A percentile compares a stretch with the other conserved stretches of the same genome.
These are phyloP conservation scores for Coprinopsis sp. DNA, from an alignment of 768 basidiomycete genomes.

Conservation along the genomic window DNA sequence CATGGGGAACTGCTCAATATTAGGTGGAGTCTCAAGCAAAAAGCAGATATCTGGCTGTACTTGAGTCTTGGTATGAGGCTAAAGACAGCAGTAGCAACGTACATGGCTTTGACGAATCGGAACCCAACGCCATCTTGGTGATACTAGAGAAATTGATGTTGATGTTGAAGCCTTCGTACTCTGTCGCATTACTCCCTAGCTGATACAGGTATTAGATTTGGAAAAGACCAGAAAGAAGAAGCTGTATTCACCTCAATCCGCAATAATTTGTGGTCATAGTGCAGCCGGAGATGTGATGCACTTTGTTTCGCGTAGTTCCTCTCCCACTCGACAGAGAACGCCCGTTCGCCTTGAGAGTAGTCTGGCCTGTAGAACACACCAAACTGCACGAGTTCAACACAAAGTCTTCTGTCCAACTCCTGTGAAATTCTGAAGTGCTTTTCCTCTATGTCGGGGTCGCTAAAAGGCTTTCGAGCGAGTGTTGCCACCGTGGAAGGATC, in stretches of 20 bases:
- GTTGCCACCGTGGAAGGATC: constrained; percentile 27
- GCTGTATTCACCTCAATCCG: constrained; percentile 49
- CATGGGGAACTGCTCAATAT: constrained; percentile 56
- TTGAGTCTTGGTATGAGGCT: neutral
- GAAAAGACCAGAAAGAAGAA: neutral
- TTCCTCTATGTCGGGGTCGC: constrained; percentile 50
- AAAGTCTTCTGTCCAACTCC: constrained; percentile 43
- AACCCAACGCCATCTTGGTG: constrained; percentile 54
- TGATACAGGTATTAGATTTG: constrained; percentile 21
- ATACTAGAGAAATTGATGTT: constrained; percentile 56
- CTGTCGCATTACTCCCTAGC: constrained; percentile 55
- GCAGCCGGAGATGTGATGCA: constrained; percentile 49
- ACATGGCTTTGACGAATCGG: constrained; percentile 64
- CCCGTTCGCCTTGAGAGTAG: constrained; percentile 36
- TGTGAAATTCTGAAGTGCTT: constrained; percentile 40
- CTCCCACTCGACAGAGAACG: constrained; percentile 73
- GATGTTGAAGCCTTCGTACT: constrained; percentile 46
- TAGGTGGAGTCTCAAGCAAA: constrained; percentile 60
- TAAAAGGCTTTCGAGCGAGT: constrained; percentile 51
- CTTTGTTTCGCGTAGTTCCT: constrained; percentile 40
- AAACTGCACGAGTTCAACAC: constrained; percentile 62
- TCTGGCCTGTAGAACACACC: constrained; percentile 49
- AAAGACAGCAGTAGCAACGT: constrained; percentile 17
- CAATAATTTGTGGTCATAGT: constrained; percentile 64
- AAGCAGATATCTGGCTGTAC: constrained; percentile 55